Evolutionary conservation across 164 flowering plant genomes (phyloP), one percentile per base, ranked within the genome.

Genomic region (Buxus sempervirens): DNA sequence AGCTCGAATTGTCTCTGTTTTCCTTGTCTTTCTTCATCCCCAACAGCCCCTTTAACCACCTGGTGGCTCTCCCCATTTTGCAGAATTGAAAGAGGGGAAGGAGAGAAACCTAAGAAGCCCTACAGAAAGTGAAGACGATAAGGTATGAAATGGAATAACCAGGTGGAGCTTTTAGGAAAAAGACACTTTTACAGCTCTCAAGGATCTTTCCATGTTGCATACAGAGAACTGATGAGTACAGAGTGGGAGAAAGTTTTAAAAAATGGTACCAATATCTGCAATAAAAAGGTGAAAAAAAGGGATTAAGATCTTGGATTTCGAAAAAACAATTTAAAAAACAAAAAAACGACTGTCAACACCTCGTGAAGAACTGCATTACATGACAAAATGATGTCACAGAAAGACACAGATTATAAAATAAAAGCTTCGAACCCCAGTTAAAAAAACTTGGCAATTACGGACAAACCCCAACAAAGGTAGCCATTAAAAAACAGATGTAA

Each of bases 1-100:
- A 60, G 23, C 62, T 70, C 22, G 80, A 68, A 64, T 74, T 70
- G 4, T 76, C 70, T 53, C 54, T 72, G 48, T 70, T 60, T 57
- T 81, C 82, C 59, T 76, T 88, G 57, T 85, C 90, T 62, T 84
- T 90, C 81, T 84, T 93, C 83, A 83, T 77, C 36, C 94, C 95
- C 72, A 88, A 75, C 70, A 90, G 67, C 71, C 88, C 80, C 69
- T 68, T 87, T 14, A 92, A 62, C 94, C 94, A 92, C 64, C 91
- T 83, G 22, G 85, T 73, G 62, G 93, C 91, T 76, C 81, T 83
- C 21, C 98, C 98, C 98, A 92, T 91, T 38, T 77, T 45, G 38
- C 38, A 32, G 38, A 32, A 32, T 71, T 64, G 18, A 26, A 27
- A 8, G 49, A 62, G 21, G 25, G 36, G 16, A 32, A 64, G 21